Evolutionary conservation across 1,284 basidiomycete species (phyloP).

Genomic region (Ustilago tritici): DNA sequence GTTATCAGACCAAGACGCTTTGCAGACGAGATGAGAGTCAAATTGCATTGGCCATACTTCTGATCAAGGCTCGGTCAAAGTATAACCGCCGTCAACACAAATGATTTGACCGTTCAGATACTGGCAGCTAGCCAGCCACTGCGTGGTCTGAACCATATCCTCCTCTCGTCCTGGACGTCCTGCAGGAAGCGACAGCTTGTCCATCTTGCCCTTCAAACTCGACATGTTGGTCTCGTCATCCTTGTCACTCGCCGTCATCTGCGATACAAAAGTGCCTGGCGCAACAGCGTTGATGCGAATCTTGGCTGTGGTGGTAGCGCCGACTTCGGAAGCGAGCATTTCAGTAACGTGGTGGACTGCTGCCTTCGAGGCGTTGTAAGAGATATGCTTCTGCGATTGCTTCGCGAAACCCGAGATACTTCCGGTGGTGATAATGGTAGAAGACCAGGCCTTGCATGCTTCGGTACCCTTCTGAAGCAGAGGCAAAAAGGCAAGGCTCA

Average conservation of each 20-base stretch:
- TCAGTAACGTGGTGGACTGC: conserved; percentile 55
- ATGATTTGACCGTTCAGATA: conserved; percentile 53
- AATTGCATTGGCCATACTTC: background rate
- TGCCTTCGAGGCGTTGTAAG: conserved; percentile 58
- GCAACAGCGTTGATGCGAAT: conserved; percentile 60
- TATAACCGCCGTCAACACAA: conserved; percentile 58
- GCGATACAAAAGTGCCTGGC: conserved; percentile 57
- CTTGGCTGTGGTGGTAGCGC: conserved; percentile 42
- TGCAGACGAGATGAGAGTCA: background rate
- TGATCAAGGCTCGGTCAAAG: conserved; percentile 50
- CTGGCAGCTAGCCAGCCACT: conserved; percentile 49
- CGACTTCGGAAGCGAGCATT: conserved; percentile 52
- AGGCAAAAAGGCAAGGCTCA: conserved; percentile 53
- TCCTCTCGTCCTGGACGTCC: conserved; percentile 56
- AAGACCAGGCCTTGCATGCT: conserved; percentile 37
- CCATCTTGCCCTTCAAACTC: conserved; percentile 50
- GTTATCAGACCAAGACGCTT: background rate
- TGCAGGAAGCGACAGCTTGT: conserved; percentile 45
- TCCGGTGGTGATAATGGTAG: conserved; percentile 46
- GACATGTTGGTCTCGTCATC: conserved; percentile 50
- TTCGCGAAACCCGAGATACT: conserved; percentile 52
- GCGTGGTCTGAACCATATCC: conserved; percentile 58
- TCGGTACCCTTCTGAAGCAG: conserved; percentile 48
- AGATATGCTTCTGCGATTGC: conserved; percentile 53
- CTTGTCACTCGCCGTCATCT: conserved; percentile 52